Percentiles rank a stretch among this genome's conserved stretches.
Conservation (phyloP, 2,329 filamentous ascomycete genomes). For the Verticillium nonalfalfae region DNA sequence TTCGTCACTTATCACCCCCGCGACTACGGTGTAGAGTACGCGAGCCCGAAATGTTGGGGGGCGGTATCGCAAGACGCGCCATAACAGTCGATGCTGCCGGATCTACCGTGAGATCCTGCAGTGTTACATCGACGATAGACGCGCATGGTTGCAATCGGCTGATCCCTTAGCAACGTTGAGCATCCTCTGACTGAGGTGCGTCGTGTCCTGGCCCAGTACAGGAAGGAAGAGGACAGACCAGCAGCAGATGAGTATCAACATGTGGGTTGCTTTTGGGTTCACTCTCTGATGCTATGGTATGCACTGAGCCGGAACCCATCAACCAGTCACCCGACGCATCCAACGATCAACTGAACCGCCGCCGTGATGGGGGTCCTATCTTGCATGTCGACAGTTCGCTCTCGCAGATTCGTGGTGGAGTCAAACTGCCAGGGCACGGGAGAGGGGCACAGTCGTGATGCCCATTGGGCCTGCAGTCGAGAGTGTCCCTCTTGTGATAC, state of each 20-base stretch:
- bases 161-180: background rate
- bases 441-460: background rate
- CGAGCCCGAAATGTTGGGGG: background rate
- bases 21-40: background rate
- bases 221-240: too few species aligned
- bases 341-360: too few species aligned
- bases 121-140: background rate
- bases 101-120: background rate
- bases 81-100: background rate
- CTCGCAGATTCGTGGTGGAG: background rate
- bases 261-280: too few species aligned
- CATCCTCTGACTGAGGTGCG: background rate
- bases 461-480: background rate
- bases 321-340: too few species aligned
- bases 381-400: background rate
- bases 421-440: background rate
- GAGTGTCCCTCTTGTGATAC: background rate
- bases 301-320: too few species aligned
- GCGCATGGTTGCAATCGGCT: background rate
- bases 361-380: background rate
- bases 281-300: too few species aligned
- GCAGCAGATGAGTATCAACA: too few species aligned
- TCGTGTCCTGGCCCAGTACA: too few species aligned
- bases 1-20: background rate
- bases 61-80: background rate